Base-by-base conservation (phyloP, 495 filamentous ascomycete genomes). In the Tuber borchii region DNA sequence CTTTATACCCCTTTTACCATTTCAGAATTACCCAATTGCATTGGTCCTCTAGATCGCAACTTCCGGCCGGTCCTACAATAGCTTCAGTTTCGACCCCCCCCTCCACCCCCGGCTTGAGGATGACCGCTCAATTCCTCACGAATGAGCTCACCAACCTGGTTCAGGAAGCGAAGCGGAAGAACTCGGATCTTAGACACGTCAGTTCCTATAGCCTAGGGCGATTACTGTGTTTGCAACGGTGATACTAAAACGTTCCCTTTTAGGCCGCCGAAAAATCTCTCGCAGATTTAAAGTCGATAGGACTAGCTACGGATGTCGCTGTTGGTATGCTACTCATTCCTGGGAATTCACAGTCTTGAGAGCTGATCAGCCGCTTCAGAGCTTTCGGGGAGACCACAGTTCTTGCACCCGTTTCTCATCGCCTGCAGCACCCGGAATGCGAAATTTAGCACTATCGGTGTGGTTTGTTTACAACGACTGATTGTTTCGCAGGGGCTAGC, bases 261-360 rank as follows among this genome's bases (percentile, higher is more conserved):
- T 83, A 95, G 93, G 95, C 95, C 45, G 93, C 95, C 22, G 95
- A 99, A 82, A 95, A 96, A 84, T 95, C 95, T 7, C 85, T 98
- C 12, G 93, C 92, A 78, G 95, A 97, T 79, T 87, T 99, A 75
- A 97, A 93, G 84, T 87, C 87, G 73, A 85, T 98, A 7, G 90
- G 92, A 69, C 92, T 91, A 40, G 93, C 97, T 85, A 87, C 91
- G 46, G 93, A 97, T 80, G 89, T 97, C 75, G 88, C 92, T 76
- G 91, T 91, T 76, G 95, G 95, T 97, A 81, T 81, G 88, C 78
- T 73, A 43, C 68, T n/a, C 45, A 69, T 19, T 40, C 26, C 48
- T 39, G 73, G 69, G 31, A n/a, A 48, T 43, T 70, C 17, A 44
- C n/a, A 31, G 17, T 74, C 69, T 45, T 69, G 34, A 45, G 69